phyloP scores from a whole-genome alignment of 2,329 filamentous ascomycete species.

The Pseudogymnoascus destructans region DNA sequence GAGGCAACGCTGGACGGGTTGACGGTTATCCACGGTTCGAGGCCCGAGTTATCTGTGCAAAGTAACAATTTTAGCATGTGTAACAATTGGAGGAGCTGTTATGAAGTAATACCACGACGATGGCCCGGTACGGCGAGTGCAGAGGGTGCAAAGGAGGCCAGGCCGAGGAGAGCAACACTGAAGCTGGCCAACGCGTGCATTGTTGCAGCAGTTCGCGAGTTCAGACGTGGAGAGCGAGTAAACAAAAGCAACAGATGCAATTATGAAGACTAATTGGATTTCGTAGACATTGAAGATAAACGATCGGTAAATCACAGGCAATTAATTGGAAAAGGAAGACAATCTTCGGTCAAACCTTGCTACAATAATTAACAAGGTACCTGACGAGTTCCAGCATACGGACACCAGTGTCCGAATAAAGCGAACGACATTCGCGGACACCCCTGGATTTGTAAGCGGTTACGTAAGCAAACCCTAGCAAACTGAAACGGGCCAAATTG shows the following conservation, averaged over 20 bases:
- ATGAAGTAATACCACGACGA: background rate
- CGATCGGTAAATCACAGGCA: background rate
- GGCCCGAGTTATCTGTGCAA: constrained; percentile 7
- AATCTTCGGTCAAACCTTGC: background rate
- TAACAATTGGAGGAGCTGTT: background rate
- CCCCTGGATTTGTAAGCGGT: too few relatives aligned
- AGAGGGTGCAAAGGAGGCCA: background rate
- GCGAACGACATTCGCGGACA: too few relatives aligned
- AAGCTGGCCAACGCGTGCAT: background rate
- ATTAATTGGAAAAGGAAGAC: background rate
- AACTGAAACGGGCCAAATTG: too few relatives aligned
- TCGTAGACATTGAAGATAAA: background rate
- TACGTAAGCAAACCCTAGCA: too few relatives aligned
- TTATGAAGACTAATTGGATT: background rate
- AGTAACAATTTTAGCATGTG: background rate
- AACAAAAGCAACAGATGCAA: background rate
- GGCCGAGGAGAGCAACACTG: background rate
- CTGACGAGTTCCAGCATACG: too few relatives aligned
- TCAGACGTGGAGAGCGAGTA: background rate
- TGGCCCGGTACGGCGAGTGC: background rate
- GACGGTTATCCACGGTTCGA: constrained; percentile 22
- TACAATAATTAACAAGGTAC: background rate
- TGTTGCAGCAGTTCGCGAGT: background rate
- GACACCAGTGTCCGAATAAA: too few relatives aligned
- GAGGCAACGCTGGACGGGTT: constrained; percentile 12